These are phyloP conservation scores for Penicillium canariense DNA, from an alignment of 495 filamentous ascomycete species.

Conservation along the genomic window DNA sequence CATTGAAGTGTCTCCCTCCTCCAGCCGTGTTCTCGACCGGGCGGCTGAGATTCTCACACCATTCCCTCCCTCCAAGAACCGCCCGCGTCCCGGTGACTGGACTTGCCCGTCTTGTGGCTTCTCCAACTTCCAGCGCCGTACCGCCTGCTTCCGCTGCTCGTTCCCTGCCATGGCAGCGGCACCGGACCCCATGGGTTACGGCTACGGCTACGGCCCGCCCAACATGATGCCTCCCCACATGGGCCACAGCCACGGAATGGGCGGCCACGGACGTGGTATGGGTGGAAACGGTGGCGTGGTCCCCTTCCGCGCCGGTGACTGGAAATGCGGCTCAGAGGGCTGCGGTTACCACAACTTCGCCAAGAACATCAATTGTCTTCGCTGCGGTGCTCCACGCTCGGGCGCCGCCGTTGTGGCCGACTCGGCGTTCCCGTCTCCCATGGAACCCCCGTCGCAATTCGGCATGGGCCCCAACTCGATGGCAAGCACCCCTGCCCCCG, in stretches of 20 bases:
- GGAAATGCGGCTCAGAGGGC: slow-evolving; percentile 98
- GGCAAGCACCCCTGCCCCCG: slow-evolving; percentile 79
- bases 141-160: slow-evolving; percentile 97
- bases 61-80: slow-evolving; percentile 97
- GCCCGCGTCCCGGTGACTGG: slow-evolving; percentile 96
- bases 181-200: slow-evolving; percentile 71
- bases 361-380: slow-evolving; percentile 96
- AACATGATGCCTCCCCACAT: slow-evolving; percentile 83
- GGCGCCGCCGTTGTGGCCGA: slow-evolving; percentile 92
- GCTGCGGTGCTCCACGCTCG: slow-evolving; percentile 91
- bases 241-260: slow-evolving; percentile 71
- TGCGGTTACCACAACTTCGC: slow-evolving; percentile 99
- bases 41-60: slow-evolving; percentile 93
- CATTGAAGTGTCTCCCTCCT: slow-evolving; percentile 95
- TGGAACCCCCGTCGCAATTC: slow-evolving; percentile 81
- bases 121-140: slow-evolving; percentile 92
- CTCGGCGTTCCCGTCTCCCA: slow-evolving; percentile 84
- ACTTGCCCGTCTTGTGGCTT: slow-evolving; percentile 89
- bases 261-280: slow-evolving; percentile 68
- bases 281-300: slow-evolving; percentile 81
- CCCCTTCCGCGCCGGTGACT: slow-evolving; percentile 96
- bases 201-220: slow-evolving; percentile 73
- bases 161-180: slow-evolving; percentile 86
- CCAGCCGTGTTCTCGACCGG: slow-evolving; percentile 90
- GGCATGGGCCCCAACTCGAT: slow-evolving; percentile 76